Conservation (phyloP, 169 alveolate genomes). For the Babesia bigemina region DNA sequence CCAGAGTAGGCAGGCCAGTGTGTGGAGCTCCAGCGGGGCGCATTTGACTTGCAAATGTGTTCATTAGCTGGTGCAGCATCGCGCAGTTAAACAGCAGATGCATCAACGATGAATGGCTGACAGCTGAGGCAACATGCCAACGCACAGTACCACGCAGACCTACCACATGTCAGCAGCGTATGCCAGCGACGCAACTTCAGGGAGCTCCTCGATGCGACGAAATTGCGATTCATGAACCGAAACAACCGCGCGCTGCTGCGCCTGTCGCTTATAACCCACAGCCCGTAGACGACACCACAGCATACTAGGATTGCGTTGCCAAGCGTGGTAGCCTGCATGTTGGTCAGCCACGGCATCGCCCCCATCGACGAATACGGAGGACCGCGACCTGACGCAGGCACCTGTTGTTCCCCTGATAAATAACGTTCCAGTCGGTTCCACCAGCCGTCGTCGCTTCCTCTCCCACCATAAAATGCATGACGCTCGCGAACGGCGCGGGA, state of each 20-base stretch:
- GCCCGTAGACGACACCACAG: constrained; percentile 67
- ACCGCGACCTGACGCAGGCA: background rate
- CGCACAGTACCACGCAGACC: constrained; percentile 17
- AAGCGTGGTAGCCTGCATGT: constrained; percentile 24
- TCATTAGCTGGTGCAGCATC: constrained; percentile 60
- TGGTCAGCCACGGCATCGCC: constrained; percentile 3
- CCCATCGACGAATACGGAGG: constrained; percentile 18
- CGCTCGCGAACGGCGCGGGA: background rate
- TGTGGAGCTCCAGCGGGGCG: background rate
- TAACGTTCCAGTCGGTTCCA: background rate
- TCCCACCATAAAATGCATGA: background rate
- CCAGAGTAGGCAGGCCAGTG: background rate
- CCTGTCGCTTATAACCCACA: constrained; percentile 72
- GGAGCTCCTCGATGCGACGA: constrained; percentile 72
- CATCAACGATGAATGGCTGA: constrained; percentile 56
- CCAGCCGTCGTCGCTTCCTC: background rate
- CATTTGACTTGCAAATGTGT: constrained; percentile 42
- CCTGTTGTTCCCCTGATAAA: background rate
- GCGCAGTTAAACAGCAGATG: constrained; percentile 51
- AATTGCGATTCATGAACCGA: constrained; percentile 71
- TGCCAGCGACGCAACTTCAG: constrained; percentile 63
- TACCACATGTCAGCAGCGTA: constrained; percentile 75
- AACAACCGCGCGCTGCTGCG: constrained; percentile 54
- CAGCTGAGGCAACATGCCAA: constrained; percentile 3
- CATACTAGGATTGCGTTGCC: constrained; percentile 64